These are phyloP conservation scores for Stephanocyclus meneghinianus DNA, from an alignment of 352 stramenopile genomes.

Conservation along the genomic window DNA sequence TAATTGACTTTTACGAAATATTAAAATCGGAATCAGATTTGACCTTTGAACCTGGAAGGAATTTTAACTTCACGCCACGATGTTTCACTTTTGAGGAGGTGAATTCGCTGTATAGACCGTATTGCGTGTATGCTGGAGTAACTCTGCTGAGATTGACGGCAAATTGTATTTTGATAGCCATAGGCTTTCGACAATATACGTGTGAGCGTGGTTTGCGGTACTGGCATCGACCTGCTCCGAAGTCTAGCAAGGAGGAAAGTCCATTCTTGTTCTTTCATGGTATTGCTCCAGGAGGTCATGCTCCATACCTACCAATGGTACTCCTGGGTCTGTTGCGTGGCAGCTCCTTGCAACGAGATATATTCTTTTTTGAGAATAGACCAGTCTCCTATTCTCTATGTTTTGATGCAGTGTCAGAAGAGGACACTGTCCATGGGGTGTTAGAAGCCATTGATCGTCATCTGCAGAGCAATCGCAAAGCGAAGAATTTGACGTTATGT, in stretches of 20 bases:
- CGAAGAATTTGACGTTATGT: constrained; percentile 53
- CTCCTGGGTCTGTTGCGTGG: constrained; percentile 50
- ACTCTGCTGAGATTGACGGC: constrained; percentile 41
- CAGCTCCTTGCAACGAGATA: constrained; percentile 30
- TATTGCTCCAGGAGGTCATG: constrained; percentile 75
- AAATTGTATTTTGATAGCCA: constrained; percentile 32
- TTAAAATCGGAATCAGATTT: constrained; percentile 42
- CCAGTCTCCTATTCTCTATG: constrained; percentile 59
- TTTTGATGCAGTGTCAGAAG: constrained; percentile 70
- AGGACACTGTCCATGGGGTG: constrained; percentile 72
- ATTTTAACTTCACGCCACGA: constrained; percentile 36
- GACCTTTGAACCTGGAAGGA: constrained; percentile 49
- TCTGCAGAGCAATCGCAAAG: constrained; percentile 3
- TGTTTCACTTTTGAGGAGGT: constrained; percentile 70
- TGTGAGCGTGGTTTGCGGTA: constrained; percentile 51
- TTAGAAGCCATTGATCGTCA: constrained; percentile 57
- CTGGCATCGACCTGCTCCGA: constrained; percentile 56
- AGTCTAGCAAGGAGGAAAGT: neutral
- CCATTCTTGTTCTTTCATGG: constrained; percentile 84
- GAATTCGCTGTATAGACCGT: constrained; percentile 63
- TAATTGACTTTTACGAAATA: constrained; percentile 58
- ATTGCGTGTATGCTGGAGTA: constrained; percentile 60
- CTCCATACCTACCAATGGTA: constrained; percentile 74
- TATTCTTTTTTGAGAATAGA: constrained; percentile 80
- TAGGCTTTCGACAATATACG: constrained; percentile 68